phyloP scores from a whole-genome alignment of 768 basidiomycete genomes.

The Suillus placidus region DNA sequence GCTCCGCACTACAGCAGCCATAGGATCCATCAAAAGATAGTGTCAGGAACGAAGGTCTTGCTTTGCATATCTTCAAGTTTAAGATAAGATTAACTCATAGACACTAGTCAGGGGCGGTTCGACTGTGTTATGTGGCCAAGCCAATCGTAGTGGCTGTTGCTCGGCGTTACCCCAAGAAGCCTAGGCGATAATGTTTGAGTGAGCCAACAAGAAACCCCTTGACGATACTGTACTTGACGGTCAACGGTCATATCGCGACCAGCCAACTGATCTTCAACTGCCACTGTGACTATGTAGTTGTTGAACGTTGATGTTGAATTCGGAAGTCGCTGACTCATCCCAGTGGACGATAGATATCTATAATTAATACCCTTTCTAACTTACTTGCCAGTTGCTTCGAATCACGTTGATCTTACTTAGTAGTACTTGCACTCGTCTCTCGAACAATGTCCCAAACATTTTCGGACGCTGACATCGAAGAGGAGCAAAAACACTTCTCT shows the following conservation, averaged over 20 bases:
- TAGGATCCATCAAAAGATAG: background rate
- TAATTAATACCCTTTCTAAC: background rate
- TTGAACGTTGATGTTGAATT: too few relatives aligned
- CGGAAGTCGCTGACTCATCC: background rate
- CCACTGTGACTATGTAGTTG: too few relatives aligned
- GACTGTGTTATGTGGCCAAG: background rate
- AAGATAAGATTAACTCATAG: background rate
- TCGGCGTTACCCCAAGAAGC: background rate
- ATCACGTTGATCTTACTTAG: background rate
- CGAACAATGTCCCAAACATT: conserved; percentile 31
- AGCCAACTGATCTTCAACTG: too few relatives aligned
- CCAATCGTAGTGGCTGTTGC: background rate
- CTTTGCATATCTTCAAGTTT: background rate
- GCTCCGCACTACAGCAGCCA: background rate
- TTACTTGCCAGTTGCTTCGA: background rate
- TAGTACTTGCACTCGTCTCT: background rate
- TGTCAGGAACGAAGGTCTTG: background rate
- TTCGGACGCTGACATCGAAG: conserved; percentile 39
- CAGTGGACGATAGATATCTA: background rate
- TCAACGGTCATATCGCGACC: too few relatives aligned
- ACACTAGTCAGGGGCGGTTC: background rate
- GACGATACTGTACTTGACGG: background rate
- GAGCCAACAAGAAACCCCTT: background rate
- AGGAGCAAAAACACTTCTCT: conserved; percentile 73
- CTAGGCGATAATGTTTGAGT: background rate